Evolutionary conservation across 306 rosid genomes (phyloP), one percentile per base, ranked within the genome.

Genomic region (Spatholobus suberectus): DNA sequence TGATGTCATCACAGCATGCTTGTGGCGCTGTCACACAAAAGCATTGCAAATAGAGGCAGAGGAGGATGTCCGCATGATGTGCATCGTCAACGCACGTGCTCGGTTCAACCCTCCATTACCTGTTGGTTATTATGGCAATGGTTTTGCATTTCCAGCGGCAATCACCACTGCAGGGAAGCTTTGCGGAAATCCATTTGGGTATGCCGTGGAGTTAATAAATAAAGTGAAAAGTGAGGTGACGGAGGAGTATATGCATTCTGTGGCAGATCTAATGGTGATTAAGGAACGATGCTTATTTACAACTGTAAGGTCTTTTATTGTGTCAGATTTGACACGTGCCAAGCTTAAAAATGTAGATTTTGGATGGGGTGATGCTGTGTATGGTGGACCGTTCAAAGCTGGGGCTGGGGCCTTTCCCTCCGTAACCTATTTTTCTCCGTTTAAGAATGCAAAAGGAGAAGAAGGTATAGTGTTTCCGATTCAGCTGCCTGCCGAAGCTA

Each of bases 321-420:
- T 93, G 10, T 86, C 91, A 0, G 88, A 93, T 23, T 0, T 6
- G 1, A 57, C 82, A 0, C 55, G 83, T 32, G 17, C 5, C 0
- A 70, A 46, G 4, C 4, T 65, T 0, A 44, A 18, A 40, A 79
- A 86, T 6, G 34, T 87, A 1, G 49, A 87, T 62, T 91, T 87
- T 43, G 96, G 96, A 0, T 91, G 93, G 92, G 92, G 92, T 3
- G 65, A 70, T 13, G 85, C 93, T 0, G 29, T 74, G 4, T 87
- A 46, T 79, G 86, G 65, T 18, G 91, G 89, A 8, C 47, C 12
- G 0, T 81, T 89, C 5, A 32, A 21, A 10, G 76, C 47, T 6
- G 85, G 72, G 18, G 82, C 49, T 5, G 79, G 75, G 6, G 0
- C 40, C 4, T 6, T 43, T 15, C 75, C 57, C 0, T 73, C 72